A percentile compares a stretch with the other conserved stretches of the same genome.
phyloP scores from a whole-genome alignment of 352 stramenopile genomes.

The Pseudoperonospora humuli region DNA sequence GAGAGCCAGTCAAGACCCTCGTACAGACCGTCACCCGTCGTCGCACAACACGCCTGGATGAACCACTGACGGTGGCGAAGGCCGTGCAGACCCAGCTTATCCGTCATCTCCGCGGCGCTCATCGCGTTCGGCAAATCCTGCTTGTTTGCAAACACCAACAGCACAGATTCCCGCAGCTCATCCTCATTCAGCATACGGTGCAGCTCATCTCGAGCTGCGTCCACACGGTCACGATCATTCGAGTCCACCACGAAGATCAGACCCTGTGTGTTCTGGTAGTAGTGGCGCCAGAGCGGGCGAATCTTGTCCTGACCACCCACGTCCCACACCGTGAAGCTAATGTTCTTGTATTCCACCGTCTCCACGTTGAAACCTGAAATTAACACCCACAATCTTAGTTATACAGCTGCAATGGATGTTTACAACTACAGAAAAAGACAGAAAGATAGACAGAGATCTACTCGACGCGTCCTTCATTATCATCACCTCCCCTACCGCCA shows the following conservation, averaged over 20 bases:
- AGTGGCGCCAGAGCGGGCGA: constrained; percentile 97
- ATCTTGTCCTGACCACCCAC: constrained; percentile 99
- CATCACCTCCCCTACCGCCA: too few relatives aligned
- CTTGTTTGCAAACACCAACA: constrained; percentile 99
- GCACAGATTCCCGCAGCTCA: constrained; percentile 93
- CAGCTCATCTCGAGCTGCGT: constrained; percentile 94
- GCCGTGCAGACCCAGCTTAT: constrained; percentile 96
- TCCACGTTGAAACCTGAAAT: constrained; percentile 97
- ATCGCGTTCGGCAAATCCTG: constrained; percentile 96
- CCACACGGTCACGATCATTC: constrained; percentile 97
- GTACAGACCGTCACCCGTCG: constrained; percentile 97
- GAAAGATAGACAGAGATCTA: background rate
- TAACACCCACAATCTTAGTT: constrained; percentile 1
- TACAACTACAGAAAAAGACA: background rate
- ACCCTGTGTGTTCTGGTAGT: constrained; percentile 99
- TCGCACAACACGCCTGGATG: constrained; percentile 99
- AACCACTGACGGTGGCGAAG: constrained; percentile 98
- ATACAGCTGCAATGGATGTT: background rate
- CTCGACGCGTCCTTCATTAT: too few relatives aligned
- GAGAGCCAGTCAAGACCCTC: constrained; percentile 98
- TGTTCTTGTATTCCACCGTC: constrained; percentile 99
- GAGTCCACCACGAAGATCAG: constrained; percentile 99
- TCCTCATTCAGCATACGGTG: constrained; percentile 98
- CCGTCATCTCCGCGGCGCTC: constrained; percentile 97
- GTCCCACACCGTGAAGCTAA: constrained; percentile 99